Conservation (phyloP, 176 grass and related monocot genomes). For the Tuctoria greenei region DNA sequence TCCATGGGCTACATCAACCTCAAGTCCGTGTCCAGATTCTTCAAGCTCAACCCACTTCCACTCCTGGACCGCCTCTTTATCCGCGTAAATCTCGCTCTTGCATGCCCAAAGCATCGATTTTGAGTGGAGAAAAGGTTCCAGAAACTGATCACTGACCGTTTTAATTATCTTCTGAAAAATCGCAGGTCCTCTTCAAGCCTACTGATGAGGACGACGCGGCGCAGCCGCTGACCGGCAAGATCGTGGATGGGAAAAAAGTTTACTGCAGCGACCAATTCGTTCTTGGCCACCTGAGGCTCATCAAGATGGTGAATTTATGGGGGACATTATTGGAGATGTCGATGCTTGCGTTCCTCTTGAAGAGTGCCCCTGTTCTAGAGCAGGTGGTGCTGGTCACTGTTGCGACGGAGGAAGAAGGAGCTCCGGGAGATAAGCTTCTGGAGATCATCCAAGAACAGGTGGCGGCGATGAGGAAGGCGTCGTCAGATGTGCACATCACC, state of each 20-base stretch:
- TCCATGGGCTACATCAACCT: neutral
- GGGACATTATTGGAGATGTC: slow-evolving; percentile 36
- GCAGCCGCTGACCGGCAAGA: neutral
- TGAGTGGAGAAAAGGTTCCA: no score
- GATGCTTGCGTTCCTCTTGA: slow-evolving; percentile 48
- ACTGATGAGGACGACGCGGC: neutral
- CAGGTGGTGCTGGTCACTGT: slow-evolving; percentile 50
- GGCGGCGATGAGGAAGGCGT: slow-evolving; percentile 32
- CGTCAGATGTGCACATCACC: slow-evolving; percentile 10
- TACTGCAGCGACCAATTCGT: no score
- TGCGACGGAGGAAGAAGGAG: slow-evolving; percentile 9
- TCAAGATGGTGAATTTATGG: slow-evolving; percentile 52
- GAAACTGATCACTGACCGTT: no score
- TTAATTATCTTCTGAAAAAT: neutral
- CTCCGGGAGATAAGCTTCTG: neutral
- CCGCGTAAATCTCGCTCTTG: no score
- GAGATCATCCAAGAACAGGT: slow-evolving; percentile 33
- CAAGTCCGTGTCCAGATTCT: slow-evolving; percentile 1
- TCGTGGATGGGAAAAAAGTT: neutral
- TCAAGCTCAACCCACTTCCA: neutral
- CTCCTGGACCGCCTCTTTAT: slow-evolving; percentile 56
- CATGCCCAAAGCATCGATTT: no score
- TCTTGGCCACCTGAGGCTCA: slow-evolving; percentile 28
- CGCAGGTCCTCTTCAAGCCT: slow-evolving; percentile 29
- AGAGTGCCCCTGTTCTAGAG: slow-evolving; percentile 41